Percentiles rank a stretch among this genome's conserved stretches.
Conservation (phyloP, 805 yeast species). For the Starmerella davenportii region DNA sequence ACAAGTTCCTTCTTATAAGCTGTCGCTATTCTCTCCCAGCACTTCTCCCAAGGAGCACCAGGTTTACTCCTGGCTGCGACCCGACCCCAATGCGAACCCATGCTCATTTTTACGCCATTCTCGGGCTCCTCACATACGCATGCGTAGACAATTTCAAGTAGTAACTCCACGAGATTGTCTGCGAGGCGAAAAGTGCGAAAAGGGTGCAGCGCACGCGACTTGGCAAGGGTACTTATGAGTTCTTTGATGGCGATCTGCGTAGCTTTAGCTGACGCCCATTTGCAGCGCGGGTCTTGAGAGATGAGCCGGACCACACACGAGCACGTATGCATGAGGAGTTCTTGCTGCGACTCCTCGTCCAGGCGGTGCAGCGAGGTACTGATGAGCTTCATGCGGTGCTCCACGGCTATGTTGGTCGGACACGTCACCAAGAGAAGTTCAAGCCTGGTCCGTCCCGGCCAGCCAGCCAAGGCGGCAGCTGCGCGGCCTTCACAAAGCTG, state of each 20-base stretch:
- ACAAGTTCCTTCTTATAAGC: neutral
- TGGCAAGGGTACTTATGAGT: neutral
- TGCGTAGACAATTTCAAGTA: neutral
- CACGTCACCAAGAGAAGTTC: conserved; percentile 1
- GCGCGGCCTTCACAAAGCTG: neutral
- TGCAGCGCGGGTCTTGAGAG: neutral
- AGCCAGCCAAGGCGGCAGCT: neutral
- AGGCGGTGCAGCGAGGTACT: neutral
- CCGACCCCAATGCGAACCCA: neutral
- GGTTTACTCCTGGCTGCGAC: neutral
- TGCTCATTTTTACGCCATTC: neutral
- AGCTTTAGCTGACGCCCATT: conserved; percentile 1
- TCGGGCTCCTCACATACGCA: neutral
- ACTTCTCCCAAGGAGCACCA: neutral
- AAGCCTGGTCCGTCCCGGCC: neutral
- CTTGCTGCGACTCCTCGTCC: neutral
- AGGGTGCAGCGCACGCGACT: neutral
- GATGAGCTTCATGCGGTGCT: neutral
- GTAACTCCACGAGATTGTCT: neutral
- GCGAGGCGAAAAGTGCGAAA: neutral
- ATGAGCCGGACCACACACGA: neutral
- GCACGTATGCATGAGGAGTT: neutral
- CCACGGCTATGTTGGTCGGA: neutral
- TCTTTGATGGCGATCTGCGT: neutral
- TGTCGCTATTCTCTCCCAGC: neutral